Evolutionary conservation across 2,329 filamentous ascomycete species (phyloP), one percentile per base, ranked within the genome.

Genomic region (Microcyclospora pomicola): DNA sequence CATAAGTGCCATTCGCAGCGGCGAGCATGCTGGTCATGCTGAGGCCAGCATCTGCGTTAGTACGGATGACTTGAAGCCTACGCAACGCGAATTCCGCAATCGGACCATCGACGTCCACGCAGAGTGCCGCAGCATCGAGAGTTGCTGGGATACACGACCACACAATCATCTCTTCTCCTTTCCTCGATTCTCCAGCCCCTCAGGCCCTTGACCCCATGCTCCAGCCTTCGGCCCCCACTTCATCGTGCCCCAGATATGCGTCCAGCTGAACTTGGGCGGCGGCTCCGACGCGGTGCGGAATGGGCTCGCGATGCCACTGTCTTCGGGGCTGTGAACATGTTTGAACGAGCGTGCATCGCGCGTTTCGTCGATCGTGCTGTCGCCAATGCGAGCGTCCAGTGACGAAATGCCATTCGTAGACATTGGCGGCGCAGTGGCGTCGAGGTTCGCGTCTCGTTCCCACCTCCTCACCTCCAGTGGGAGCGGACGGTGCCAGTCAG

Each of bases 401-500:
- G 10, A 6, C 24, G 16, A 32, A 12, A 28, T 30, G 12, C 19
- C 9, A 9, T 29, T 15, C 7, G 28, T 9, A 10, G 27, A 15
- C 6, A 30, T 10, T 9, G 32, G 29, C 33, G 36, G 14, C 27
- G 31, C n/a, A 15, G 28, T 28, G 14, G 11, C 31, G 4, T 15
- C 27, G 12, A 15, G 14, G 10, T 38, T 15, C 27, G 37, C 39
- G 27, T 16, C 33, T 27, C 50, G 47, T 52, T 84, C 80, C 81
- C 81, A 85, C 49, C 77, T 71, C 34, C 82, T 60, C 7, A 74
- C 71, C 43, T 80, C 74, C 0, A 56, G 45, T 0, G 76, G 71
- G 30, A 86, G 52, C 2, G 82, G 82, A 43, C 70, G 70, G 72
- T 78, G 80, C 81, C 82, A 87, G 6, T 59, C 67, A 6, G 66